Evolutionary conservation across 2,329 filamentous ascomycete species (phyloP).

Genomic region (Cladosporium sp.): DNA sequence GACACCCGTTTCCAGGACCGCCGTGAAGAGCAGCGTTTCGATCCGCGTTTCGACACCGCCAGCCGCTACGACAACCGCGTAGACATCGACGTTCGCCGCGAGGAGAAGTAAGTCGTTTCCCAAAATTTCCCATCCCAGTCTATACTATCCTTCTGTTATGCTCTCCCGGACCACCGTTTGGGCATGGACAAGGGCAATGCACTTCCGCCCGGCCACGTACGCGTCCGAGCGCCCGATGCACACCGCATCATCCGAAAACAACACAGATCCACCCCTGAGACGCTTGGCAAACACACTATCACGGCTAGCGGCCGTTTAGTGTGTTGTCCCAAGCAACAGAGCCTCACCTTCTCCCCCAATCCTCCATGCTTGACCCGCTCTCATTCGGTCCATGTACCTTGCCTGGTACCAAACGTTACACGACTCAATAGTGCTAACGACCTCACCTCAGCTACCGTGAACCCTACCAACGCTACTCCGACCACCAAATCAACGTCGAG

Average conservation of each 20-base stretch:
- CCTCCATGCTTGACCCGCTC: conserved; percentile 19
- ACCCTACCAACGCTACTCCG: conserved; percentile 54
- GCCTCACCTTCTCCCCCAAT: conserved; percentile 19
- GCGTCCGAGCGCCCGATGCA: conserved; percentile 14
- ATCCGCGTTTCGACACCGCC: conserved; percentile 23
- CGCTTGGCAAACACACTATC: conserved; percentile 30
- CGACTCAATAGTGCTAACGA: conserved; percentile 22
- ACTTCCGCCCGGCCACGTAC: conserved; percentile 1
- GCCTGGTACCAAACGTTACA: conserved; percentile 13
- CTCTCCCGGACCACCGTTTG: background rate
- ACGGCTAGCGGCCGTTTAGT: conserved; percentile 25
- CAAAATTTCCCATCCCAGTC: conserved; percentile 13
- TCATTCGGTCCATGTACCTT: conserved; percentile 14
- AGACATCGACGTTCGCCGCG: conserved; percentile 51
- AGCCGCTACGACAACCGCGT: conserved; percentile 25
- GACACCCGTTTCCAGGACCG: conserved; percentile 18
- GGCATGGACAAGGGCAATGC: background rate
- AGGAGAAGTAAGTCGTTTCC: conserved; percentile 46
- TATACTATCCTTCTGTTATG: background rate
- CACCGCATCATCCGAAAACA: conserved; percentile 10
- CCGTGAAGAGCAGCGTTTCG: conserved; percentile 6
- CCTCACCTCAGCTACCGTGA: conserved; percentile 49
- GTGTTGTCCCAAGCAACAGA: conserved; percentile 31
- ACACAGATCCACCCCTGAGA: conserved; percentile 22
- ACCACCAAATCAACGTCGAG: conserved; percentile 65